These are phyloP conservation scores for Coemansia sp. DNA, from an alignment of 192 early-diverging fungal genomes.

Conservation along the genomic window DNA sequence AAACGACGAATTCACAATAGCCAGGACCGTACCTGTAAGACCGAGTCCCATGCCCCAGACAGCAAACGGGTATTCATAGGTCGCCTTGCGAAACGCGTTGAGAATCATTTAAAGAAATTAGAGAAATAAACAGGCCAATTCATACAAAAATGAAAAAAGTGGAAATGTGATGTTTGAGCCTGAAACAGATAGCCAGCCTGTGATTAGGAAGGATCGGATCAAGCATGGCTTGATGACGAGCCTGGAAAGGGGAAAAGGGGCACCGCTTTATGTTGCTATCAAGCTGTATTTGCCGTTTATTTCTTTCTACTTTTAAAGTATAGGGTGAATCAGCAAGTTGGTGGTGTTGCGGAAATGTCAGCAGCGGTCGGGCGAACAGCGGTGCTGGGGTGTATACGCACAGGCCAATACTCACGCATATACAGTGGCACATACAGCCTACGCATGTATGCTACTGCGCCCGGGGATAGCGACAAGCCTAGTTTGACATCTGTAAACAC, in stretches of 20 bases:
- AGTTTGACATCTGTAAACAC: neutral
- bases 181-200: too few relatives aligned
- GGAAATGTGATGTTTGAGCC: too few relatives aligned
- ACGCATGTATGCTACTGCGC: neutral
- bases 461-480: neutral
- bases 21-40: conserved; percentile 21
- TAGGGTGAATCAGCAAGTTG: neutral
- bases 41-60: conserved; percentile 51
- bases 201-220: neutral
- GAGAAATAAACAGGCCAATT: neutral
- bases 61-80: conserved; percentile 47
- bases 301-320: neutral
- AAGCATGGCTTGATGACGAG: neutral
- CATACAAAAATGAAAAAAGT: neutral
- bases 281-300: neutral
- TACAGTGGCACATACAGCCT: neutral
- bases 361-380: neutral
- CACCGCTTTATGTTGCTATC: neutral
- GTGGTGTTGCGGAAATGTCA: neutral
- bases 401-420: neutral
- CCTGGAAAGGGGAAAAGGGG: too few relatives aligned
- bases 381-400: neutral
- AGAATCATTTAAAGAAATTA: conserved; percentile 20
- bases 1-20: neutral
- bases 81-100: conserved; percentile 46